These are phyloP conservation scores for Huntiella decipiens DNA, from an alignment of 2,329 filamentous ascomycete species.

Conservation along the genomic window DNA sequence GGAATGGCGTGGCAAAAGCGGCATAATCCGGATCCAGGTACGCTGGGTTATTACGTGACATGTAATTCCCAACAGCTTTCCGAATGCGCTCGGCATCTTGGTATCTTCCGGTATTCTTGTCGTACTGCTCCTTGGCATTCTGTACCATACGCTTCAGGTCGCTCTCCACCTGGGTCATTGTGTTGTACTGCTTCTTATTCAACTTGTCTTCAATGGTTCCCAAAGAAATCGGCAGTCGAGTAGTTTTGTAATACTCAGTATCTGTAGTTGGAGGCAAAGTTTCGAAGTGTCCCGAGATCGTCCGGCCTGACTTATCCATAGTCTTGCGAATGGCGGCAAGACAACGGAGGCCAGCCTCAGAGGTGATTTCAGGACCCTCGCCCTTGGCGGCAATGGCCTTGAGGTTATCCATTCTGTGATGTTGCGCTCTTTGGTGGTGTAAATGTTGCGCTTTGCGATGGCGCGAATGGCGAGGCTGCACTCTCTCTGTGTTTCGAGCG, in stretches of 20 bases:
- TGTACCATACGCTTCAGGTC: constrained; percentile 76
- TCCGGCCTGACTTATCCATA: constrained; percentile 63
- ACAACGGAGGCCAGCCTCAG: constrained; percentile 51
- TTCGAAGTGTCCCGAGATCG: constrained; percentile 58
- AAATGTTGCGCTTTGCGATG: background rate
- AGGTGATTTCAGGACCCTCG: constrained; percentile 51
- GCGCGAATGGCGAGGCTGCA: no score
- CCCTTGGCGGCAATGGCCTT: constrained; percentile 23
- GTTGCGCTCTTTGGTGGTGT: constrained; percentile 2
- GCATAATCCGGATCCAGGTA: constrained; percentile 51
- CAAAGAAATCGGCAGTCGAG: constrained; percentile 61
- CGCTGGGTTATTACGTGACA: constrained; percentile 71
- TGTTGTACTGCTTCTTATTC: constrained; percentile 46
- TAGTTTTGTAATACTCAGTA: constrained; percentile 55
- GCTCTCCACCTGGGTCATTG: constrained; percentile 56
- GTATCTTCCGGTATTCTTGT: constrained; percentile 51
- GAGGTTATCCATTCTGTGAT: constrained; percentile 14
- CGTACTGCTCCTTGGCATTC: constrained; percentile 73
- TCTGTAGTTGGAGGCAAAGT: constrained; percentile 43
- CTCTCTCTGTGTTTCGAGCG: no score
- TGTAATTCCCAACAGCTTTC: constrained; percentile 72
- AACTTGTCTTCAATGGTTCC: constrained; percentile 61
- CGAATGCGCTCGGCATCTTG: constrained; percentile 74
- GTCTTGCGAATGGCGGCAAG: constrained; percentile 57
- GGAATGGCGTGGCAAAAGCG: constrained; percentile 55